Conservation (phyloP, 108 stramenopile genomes). For the Parietichytrium sp. region DNA sequence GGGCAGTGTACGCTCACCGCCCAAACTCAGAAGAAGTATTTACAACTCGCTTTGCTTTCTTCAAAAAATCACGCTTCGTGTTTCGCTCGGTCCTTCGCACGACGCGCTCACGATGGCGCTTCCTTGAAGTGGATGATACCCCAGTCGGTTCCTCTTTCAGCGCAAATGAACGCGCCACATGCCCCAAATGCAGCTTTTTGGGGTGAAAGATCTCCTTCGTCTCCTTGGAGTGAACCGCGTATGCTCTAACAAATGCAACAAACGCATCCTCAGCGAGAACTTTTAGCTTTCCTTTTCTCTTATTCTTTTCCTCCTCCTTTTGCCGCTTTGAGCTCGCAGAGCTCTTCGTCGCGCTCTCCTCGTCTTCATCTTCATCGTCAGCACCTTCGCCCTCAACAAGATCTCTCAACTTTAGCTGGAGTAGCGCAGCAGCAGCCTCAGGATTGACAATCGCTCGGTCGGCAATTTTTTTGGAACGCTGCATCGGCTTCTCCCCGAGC, state of each 20-base stretch:
- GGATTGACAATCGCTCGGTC: constrained; percentile 66
- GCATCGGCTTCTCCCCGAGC: constrained; percentile 51
- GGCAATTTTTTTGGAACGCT: constrained; percentile 53
- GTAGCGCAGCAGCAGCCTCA: constrained; percentile 57
- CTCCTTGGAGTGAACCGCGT: constrained; percentile 8
- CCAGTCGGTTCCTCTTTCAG: constrained; percentile 25
- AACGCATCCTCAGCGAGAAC: constrained; percentile 34
- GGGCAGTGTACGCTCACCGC: too few relatives aligned
- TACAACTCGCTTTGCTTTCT: too few relatives aligned
- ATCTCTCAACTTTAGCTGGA: constrained; percentile 27
- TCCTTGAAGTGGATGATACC: background rate
- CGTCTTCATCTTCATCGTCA: background rate
- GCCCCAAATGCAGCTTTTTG: constrained; percentile 48
- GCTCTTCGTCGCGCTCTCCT: too few relatives aligned
- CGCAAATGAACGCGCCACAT: constrained; percentile 47
- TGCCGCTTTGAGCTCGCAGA: background rate
- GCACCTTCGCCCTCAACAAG: background rate
- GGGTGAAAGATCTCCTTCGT: constrained; percentile 42
- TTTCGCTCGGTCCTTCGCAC: too few relatives aligned
- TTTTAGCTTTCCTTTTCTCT: background rate
- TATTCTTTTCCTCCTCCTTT: background rate
- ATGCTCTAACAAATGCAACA: constrained; percentile 46
- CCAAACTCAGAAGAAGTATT: too few relatives aligned
- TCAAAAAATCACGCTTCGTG: too few relatives aligned
- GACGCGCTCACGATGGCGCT: too few relatives aligned